These are phyloP conservation scores for Phanerodontia chrysosporium DNA, from an alignment of 768 basidiomycete species.

Conservation along the genomic window DNA sequence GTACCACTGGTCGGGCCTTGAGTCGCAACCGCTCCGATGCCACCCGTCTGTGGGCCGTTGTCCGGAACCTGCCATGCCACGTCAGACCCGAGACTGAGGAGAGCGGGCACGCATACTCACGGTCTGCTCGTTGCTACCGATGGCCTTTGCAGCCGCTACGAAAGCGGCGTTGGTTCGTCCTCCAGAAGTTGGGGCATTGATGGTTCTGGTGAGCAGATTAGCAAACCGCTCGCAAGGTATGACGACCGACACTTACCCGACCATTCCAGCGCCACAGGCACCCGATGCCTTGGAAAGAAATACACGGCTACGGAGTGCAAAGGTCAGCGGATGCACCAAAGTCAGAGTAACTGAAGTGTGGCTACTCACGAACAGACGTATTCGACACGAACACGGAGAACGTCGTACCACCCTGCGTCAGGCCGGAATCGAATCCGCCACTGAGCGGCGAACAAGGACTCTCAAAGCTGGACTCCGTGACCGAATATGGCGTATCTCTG, in stretches of 20 bases:
- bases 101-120: not conserved
- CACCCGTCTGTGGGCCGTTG: constrained; percentile 20
- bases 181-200: not conserved
- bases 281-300: not conserved
- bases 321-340: not conserved
- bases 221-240: not conserved
- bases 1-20: constrained; percentile 11
- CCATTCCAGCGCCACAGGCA: not conserved
- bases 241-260: constrained; percentile 17
- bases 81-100: not conserved
- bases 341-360: not conserved
- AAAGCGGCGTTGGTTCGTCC: not conserved
- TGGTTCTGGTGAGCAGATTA: not conserved
- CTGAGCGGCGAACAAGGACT: constrained; percentile 36
- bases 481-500: constrained; percentile 18
- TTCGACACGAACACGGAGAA: constrained; percentile 48
- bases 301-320: not conserved
- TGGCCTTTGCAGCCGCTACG: not conserved
- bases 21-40: constrained; percentile 17
- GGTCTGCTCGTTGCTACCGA: not conserved
- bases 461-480: constrained; percentile 27
- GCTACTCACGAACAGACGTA: constrained; percentile 39
- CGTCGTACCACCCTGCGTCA: constrained; percentile 29
- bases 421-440: constrained; percentile 50
- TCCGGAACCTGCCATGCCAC: constrained; percentile 14